These are phyloP conservation scores for Rosa lucieae DNA, from an alignment of 306 rosid species.

Conservation along the genomic window DNA sequence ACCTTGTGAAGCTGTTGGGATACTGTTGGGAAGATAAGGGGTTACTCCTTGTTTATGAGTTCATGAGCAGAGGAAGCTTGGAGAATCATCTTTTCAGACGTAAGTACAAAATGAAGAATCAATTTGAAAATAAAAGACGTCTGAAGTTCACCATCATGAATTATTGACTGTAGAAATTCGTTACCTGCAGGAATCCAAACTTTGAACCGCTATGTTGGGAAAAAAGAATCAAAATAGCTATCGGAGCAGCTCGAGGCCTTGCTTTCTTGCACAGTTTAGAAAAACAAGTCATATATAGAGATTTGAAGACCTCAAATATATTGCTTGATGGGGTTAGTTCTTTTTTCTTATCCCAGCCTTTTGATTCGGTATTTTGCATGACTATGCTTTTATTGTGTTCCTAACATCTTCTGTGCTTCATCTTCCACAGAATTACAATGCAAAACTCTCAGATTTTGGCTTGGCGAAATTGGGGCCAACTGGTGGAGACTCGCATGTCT, in stretches of 20 bases:
- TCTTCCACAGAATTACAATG: slow-evolving; percentile 56
- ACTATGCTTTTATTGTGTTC: neutral
- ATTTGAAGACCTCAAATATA: slow-evolving; percentile 90
- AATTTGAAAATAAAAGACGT: neutral
- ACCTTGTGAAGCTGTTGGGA: slow-evolving; percentile 78
- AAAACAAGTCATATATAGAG: slow-evolving; percentile 74
- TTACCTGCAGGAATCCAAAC: slow-evolving; percentile 40
- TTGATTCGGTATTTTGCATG: neutral
- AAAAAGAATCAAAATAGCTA: slow-evolving; percentile 63
- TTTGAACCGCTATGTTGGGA: slow-evolving; percentile 69
- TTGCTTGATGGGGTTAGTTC: slow-evolving; percentile 76
- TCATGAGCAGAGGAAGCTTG: slow-evolving; percentile 83
- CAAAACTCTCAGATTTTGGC: slow-evolving; percentile 87
- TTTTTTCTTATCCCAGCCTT: neutral
- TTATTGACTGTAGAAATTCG: slow-evolving; percentile 7
- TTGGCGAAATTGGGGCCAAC: slow-evolving; percentile 85
- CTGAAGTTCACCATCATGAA: neutral
- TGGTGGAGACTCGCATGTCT: slow-evolving; percentile 72
- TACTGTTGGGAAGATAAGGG: slow-evolving; percentile 65
- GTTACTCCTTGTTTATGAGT: slow-evolving; percentile 89
- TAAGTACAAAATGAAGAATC: slow-evolving; percentile 43
- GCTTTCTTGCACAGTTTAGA: slow-evolving; percentile 77
- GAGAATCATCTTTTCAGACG: slow-evolving; percentile 89
- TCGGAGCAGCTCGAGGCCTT: slow-evolving; percentile 87
- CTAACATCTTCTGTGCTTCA: slow-evolving; percentile 2